Conservation (phyloP, 2,329 filamentous ascomycete genomes). For the Endothia cerciana region DNA sequence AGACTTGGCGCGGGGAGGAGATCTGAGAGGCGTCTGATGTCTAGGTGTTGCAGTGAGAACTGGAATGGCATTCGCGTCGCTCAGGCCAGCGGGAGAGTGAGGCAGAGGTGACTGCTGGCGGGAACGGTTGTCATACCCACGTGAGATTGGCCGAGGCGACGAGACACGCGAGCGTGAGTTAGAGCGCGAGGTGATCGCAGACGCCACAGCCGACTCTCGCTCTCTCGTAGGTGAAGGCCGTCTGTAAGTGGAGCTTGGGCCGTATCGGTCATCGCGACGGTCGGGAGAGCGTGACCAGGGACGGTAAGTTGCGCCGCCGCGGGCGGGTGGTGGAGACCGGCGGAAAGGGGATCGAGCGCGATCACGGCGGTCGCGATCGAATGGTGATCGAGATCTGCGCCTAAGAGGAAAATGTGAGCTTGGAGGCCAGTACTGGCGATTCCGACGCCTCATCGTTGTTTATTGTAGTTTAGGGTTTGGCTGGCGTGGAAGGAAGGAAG, state of each 20-base stretch:
- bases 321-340: slow-evolving; percentile 45
- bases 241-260: slow-evolving; percentile 43
- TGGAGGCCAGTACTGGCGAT: slow-evolving; percentile 5
- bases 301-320: slow-evolving; percentile 50
- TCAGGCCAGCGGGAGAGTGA: slow-evolving; percentile 39
- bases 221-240: slow-evolving; percentile 50
- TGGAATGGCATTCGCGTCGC: slow-evolving; percentile 28
- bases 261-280: slow-evolving; percentile 51
- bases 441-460: slow-evolving; percentile 18
- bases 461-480: slow-evolving; percentile 11
- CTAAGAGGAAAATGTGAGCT: slow-evolving; percentile 37
- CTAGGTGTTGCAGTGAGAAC: slow-evolving; percentile 25
- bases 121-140: slow-evolving; percentile 50
- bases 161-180: slow-evolving; percentile 52
- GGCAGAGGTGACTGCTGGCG: slow-evolving; percentile 49
- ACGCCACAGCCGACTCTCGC: slow-evolving; percentile 54
- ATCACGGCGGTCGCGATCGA: slow-evolving; percentile 53
- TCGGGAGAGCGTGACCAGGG: slow-evolving; percentile 57
- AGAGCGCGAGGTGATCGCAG: slow-evolving; percentile 53
- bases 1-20: slow-evolving; percentile 44
- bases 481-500: slow-evolving; percentile 20
- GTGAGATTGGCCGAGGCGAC: slow-evolving; percentile 55
- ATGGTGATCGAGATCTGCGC: slow-evolving; percentile 60
- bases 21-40: slow-evolving; percentile 21
- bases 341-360: slow-evolving; percentile 43